Percentiles rank a stretch among this genome's conserved stretches.
phyloP scores from a whole-genome alignment of 2,329 filamentous ascomycete genomes.

The Fusarium floridanum region DNA sequence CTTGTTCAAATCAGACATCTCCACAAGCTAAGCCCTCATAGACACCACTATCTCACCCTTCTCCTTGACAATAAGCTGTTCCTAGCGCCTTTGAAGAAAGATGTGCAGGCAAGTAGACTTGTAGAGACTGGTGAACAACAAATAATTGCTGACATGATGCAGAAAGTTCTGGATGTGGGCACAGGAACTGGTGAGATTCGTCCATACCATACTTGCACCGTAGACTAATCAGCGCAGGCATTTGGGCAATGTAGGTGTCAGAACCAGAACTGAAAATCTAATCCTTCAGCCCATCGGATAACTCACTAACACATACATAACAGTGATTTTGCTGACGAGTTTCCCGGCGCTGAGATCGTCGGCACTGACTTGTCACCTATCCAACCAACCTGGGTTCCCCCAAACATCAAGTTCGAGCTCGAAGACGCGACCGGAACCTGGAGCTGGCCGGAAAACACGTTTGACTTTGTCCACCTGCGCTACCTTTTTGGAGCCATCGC shows the following conservation, averaged over 20 bases:
- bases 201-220: background rate
- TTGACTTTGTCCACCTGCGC: slow-evolving; percentile 24
- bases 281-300: background rate
- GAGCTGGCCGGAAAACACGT: slow-evolving; percentile 11
- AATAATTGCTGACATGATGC: background rate
- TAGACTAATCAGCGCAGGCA: background rate
- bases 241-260: slow-evolving; percentile 19
- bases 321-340: slow-evolving; percentile 24
- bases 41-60: slow-evolving; percentile 20
- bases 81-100: slow-evolving; percentile 1
- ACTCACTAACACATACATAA: background rate
- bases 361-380: slow-evolving; percentile 20
- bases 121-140: background rate
- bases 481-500: slow-evolving; percentile 24
- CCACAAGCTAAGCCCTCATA: background rate
- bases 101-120: background rate
- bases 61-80: slow-evolving; percentile 17
- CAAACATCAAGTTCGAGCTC: slow-evolving; percentile 19
- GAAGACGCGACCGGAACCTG: slow-evolving; percentile 12
- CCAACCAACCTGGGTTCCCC: slow-evolving; percentile 13
- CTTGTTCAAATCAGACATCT: too few relatives aligned
- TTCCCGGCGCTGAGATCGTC: slow-evolving; percentile 10
- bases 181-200: slow-evolving; percentile 9
- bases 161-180: slow-evolving; percentile 16
- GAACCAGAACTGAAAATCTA: background rate